Base-by-base conservation (phyloP, 2,329 filamentous ascomycete species). In the Curvularia hawaiiensis region DNA sequence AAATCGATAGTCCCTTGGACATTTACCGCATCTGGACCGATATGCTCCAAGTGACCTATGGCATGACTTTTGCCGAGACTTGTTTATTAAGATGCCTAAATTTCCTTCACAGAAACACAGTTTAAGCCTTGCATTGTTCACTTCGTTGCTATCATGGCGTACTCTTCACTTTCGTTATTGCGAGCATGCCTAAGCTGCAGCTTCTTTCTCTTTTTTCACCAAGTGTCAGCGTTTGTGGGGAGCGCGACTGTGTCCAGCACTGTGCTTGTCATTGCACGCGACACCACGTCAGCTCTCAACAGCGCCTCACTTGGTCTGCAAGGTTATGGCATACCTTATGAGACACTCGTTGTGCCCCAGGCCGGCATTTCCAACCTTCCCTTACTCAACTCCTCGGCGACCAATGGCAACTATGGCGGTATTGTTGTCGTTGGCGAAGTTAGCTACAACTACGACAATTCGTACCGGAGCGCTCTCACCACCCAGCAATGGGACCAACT, bases 271-370 rank as follows among this genome's bases (percentile, higher is more conserved):
- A 78, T 88, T 61, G 84, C 83, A 40, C 78, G 80, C 61, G 84
- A 87, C 66, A 63, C 78, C 38, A 73, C 76, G 24, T 78, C 82
- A 2, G 82, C 82, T 9, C 74, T 73, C 18, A 80, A 80, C 28
- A 82, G 81, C 12, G 84, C 82, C 10, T 80, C 79, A 35, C 80
- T 80, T 12, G 85, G 85, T 24, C 79, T 88, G 9, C 82, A 84
- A 65, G 84, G 79, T 56, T 88, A 88, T 64, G 85, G 84, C 31
- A 87, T 88, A 60, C 84, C 85, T 1, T 87, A 80, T 64, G 77
- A 86, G 62, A 77, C 80, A 6, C 66, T 86, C 11, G 62, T 82
- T 20, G 83, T 88, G n/a, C 84, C 84, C 8, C 77, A 83, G 63
- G 65, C 68, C 7, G 85, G 85, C 14, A 74, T 78, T 5, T 63